These are phyloP conservation scores for Suillus sp. DNA, from an alignment of 768 basidiomycete species.

Conservation along the genomic window DNA sequence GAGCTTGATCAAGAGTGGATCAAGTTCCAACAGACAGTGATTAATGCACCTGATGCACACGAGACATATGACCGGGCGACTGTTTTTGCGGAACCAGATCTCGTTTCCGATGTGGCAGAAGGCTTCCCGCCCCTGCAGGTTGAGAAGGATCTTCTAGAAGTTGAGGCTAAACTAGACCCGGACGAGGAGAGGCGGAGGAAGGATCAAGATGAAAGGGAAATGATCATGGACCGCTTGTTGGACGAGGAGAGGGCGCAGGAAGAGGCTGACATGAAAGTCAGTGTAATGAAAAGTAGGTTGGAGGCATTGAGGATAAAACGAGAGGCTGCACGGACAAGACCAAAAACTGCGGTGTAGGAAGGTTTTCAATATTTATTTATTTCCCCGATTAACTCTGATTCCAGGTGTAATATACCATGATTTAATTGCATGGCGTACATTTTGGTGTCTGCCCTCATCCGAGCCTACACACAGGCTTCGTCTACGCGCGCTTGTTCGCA, in stretches of 20 bases:
- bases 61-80: conserved; percentile 73
- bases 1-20: conserved; percentile 73
- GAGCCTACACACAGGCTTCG: not conserved
- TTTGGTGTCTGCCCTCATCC: not conserved
- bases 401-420: conserved; percentile 1
- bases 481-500: not conserved
- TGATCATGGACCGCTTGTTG: conserved; percentile 83
- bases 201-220: conserved; percentile 73
- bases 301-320: conserved; percentile 57
- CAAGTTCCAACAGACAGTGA: conserved; percentile 65
- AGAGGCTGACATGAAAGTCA: conserved; percentile 80
- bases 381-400: not conserved
- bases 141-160: not conserved
- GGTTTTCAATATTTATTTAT: not conserved
- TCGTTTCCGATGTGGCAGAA: conserved; percentile 46
- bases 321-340: conserved; percentile 34
- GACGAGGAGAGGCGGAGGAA: conserved; percentile 50
- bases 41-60: conserved; percentile 43
- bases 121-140: conserved; percentile 45
- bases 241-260: conserved; percentile 88
- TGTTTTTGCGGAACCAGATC: conserved; percentile 65
- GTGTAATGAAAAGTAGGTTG: conserved; percentile 61
- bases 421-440: not conserved
- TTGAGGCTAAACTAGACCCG: conserved; percentile 27
- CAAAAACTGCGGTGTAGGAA: conserved; percentile 18